Percentiles rank a stretch among this genome's conserved stretches.
Evolutionary conservation across 177 flowering plant genomes (phyloP).

Genomic region (Vitis hybrid): DNA sequence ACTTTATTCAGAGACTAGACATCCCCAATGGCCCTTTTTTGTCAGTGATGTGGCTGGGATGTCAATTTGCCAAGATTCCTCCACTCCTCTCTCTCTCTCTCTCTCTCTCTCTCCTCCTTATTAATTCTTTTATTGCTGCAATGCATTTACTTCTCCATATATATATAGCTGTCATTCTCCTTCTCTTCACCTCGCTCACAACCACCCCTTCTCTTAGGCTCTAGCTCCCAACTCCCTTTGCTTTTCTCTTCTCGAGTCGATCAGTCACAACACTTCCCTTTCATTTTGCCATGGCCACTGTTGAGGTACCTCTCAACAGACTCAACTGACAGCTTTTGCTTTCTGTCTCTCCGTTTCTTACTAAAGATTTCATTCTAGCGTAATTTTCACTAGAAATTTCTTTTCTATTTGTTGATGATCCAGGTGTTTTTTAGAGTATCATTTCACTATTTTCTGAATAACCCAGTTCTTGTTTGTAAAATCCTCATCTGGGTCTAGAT

Average conservation of each 20-base stretch:
- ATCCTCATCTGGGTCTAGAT: no score
- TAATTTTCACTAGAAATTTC: no score
- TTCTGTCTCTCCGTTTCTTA: no score
- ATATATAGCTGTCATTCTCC: conserved; percentile 22
- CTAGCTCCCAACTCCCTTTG: background rate
- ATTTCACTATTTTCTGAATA: no score
- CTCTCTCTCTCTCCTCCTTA: background rate
- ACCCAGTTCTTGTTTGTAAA: no score
- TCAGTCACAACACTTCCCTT: background rate
- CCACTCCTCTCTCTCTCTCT: background rate
- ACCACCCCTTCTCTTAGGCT: background rate
- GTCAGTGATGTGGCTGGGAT: conserved; percentile 25
- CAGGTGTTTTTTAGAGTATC: no score
- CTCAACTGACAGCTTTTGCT: background rate
- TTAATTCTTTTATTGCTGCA: conserved; percentile 5
- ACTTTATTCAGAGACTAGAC: conserved; percentile 19
- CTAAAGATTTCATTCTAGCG: no score
- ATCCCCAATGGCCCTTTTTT: conserved; percentile 18
- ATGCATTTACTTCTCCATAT: conserved; percentile 20
- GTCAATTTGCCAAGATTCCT: conserved; percentile 26
- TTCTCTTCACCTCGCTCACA: conserved; percentile 21
- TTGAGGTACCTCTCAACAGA: conserved; percentile 30
- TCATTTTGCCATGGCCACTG: conserved; percentile 35
- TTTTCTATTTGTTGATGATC: no score
- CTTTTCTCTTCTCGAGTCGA: background rate